Evolutionary conservation across 345 rosid genomes (phyloP).

Genomic region (Ceriops decandra): DNA sequence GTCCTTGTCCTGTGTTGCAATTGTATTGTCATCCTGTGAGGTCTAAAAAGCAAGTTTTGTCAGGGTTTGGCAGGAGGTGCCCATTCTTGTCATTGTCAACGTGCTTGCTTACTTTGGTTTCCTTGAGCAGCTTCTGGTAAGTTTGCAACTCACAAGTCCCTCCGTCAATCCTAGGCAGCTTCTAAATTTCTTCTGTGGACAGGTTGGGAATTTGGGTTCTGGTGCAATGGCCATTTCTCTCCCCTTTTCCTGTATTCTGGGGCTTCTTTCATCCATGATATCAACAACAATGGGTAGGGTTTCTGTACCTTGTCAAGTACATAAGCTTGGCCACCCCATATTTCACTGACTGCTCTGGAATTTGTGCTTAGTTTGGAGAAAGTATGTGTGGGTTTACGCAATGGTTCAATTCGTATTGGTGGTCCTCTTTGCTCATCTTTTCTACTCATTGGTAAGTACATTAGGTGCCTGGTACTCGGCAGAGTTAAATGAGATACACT

Average conservation of each 20-base stretch:
- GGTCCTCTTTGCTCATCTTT: slow-evolving; percentile 67
- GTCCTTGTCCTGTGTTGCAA: neutral
- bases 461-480: neutral
- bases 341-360: slow-evolving; percentile 10
- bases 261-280: slow-evolving; percentile 89
- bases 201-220: slow-evolving; percentile 72
- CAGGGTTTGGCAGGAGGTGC: slow-evolving; percentile 99
- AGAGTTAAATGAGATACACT: too few species aligned
- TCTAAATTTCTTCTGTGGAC: slow-evolving; percentile 17
- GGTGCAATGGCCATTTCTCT: slow-evolving; percentile 91
- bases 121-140: slow-evolving; percentile 95
- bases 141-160: slow-evolving; percentile 9
- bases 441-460: slow-evolving; percentile 60
- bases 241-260: slow-evolving; percentile 88
- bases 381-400: slow-evolving; percentile 69
- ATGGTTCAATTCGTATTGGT: slow-evolving; percentile 59
- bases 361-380: slow-evolving; percentile 50
- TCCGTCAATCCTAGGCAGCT: slow-evolving; percentile 2
- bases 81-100: slow-evolving; percentile 81
- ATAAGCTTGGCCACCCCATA: neutral
- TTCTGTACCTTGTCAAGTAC: neutral
- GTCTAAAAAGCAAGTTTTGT: slow-evolving; percentile 8
- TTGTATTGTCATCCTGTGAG: neutral
- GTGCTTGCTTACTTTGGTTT: slow-evolving; percentile 97
- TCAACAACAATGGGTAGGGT: slow-evolving; percentile 83